These are phyloP conservation scores for Debaryomycetaceae sp. DNA, from an alignment of 1,139 yeast species.

Conservation along the genomic window DNA sequence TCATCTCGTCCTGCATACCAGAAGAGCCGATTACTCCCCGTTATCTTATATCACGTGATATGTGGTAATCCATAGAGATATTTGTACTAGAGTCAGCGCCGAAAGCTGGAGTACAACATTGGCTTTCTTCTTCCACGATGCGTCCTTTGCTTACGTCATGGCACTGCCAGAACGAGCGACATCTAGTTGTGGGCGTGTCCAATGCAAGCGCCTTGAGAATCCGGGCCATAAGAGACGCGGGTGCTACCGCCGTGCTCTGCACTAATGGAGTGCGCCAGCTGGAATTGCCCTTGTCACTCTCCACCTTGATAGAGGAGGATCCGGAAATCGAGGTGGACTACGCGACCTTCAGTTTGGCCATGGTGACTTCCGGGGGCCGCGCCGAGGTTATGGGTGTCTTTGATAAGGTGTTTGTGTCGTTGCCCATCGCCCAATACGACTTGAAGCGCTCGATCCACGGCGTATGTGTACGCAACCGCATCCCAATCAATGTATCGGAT, in stretches of 20 bases:
- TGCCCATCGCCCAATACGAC: constrained; percentile 23
- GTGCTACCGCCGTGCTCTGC: constrained; percentile 56
- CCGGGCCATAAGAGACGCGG: constrained; percentile 45
- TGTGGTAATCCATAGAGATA: constrained; percentile 2
- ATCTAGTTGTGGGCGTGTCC: constrained; percentile 60
- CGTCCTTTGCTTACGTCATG: constrained; percentile 46
- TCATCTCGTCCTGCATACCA: constrained; percentile 1
- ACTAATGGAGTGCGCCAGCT: constrained; percentile 6
- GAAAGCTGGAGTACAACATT: no score
- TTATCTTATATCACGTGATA: constrained; percentile 2
- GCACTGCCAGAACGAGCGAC: constrained; percentile 49
- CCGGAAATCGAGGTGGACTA: constrained; percentile 10
- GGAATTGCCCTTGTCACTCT: background rate
- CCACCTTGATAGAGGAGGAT: constrained; percentile 9
- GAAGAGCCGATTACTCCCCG: background rate
- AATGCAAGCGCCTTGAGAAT: constrained; percentile 50
- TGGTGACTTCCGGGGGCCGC: constrained; percentile 54
- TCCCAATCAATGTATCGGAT: constrained; percentile 80
- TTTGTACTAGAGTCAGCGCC: background rate
- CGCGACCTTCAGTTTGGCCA: background rate
- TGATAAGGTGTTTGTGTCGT: constrained; percentile 69
- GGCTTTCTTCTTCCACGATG: constrained; percentile 15
- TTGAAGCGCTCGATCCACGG: constrained; percentile 38
- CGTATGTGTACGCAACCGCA: constrained; percentile 56
- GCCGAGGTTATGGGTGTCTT: constrained; percentile 57